Evolutionary conservation across 2,329 filamentous ascomycete species (phyloP).

Genomic region (Dothideomycetes sp.): DNA sequence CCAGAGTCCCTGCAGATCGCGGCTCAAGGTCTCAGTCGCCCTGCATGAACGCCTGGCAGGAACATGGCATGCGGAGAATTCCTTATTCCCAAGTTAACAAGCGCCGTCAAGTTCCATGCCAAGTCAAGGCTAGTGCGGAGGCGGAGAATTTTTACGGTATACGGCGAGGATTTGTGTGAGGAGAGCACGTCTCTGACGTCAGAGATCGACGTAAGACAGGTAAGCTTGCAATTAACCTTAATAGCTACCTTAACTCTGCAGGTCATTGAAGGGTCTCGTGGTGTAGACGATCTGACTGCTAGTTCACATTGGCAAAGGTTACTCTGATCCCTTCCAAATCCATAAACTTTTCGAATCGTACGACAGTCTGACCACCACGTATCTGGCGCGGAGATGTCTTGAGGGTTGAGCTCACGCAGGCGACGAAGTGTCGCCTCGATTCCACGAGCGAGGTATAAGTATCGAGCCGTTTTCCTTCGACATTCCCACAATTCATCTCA

Average conservation of each 20-base stretch:
- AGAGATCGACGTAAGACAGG: too few species aligned
- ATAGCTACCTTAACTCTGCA: constrained; percentile 9
- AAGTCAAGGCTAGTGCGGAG: too few species aligned
- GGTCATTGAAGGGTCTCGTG: too few species aligned
- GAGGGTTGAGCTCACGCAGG: not conserved
- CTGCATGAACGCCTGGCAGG: too few species aligned
- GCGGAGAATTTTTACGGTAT: too few species aligned
- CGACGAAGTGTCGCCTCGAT: not conserved
- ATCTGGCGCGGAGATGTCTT: not conserved
- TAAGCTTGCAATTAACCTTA: constrained; percentile 13
- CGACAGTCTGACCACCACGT: not conserved
- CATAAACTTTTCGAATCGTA: not conserved
- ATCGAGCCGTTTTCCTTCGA: not conserved
- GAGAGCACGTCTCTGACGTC: too few species aligned
- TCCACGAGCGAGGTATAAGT: not conserved
- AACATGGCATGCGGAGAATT: too few species aligned
- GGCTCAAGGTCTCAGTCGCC: too few species aligned
- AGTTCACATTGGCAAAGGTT: not conserved
- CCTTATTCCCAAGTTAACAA: too few species aligned
- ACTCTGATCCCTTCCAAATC: not conserved
- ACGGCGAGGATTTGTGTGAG: too few species aligned
- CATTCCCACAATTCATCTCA: not conserved
- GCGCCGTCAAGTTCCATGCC: too few species aligned
- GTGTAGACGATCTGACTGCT: not conserved
- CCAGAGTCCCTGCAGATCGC: too few species aligned